Base-by-base conservation (phyloP, 495 filamentous ascomycete species). In the Thermothielavioides terrestris region DNA sequence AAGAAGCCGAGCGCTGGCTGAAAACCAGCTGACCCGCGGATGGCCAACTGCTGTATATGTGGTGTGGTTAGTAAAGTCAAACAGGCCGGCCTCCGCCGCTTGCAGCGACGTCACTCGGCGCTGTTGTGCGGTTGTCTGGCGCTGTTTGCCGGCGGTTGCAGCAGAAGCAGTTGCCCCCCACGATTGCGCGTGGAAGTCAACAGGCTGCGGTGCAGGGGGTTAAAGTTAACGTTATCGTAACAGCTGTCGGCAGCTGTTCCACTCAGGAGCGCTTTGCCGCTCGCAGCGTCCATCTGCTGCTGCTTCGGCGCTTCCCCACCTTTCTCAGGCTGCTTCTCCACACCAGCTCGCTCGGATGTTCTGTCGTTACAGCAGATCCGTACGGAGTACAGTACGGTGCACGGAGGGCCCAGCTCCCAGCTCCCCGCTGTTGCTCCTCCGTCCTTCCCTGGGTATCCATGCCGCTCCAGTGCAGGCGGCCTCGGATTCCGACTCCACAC, bases 11-110 rank as follows among this genome's bases (percentile, higher is more conserved):
- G 3, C 11, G n/a, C 17, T 22, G 20, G 18, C 12, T 23, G 42
- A 37, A 22, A 3, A 3, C 34, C 23, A 28, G n/a, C n/a, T n/a
- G n/a, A n/a, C n/a, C n/a, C n/a, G n/a, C n/a, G n/a, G n/a, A n/a
- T 17, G 15, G 15, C 14, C 23, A 3, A 23, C 45, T 57, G 49
- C 27, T 55, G 32, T 45, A 38, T 54, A 35, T n/a, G n/a, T n/a
- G n/a, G 10, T 48, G 25, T 36, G 46, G 52, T 61, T 58, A 57
- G 59, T 65, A 60, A 47, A 37, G 18, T 46, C 40, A 40, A 15
- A 26, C 47, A 53, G 55, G 58, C 55, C 50, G 49, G 44, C 48
- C 53, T 58, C 43, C 48, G 44, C 54, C 36, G 27, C 40, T 34
- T 17, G 20, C 11, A n/a, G 31, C 21, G 18, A 14, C 23, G 38